phyloP scores from a whole-genome alignment of 1,284 basidiomycete genomes.

The Ceraceosorus guamensis region DNA sequence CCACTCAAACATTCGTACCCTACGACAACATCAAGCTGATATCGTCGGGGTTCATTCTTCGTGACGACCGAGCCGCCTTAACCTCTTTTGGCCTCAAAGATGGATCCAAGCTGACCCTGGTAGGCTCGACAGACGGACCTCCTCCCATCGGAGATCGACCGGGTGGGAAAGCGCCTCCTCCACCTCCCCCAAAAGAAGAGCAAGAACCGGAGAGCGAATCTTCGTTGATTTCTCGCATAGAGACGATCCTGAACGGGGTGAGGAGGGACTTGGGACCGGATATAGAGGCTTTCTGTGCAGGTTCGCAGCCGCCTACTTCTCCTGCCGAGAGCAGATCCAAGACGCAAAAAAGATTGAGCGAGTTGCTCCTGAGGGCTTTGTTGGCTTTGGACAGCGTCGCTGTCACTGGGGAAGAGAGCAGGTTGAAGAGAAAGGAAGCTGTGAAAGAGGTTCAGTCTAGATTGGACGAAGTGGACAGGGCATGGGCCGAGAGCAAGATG shows the following conservation, averaged over 20 bases:
- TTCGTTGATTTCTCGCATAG: conserved; percentile 28
- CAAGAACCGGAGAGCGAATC: conserved; percentile 18
- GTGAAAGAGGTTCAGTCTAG: conserved; percentile 42
- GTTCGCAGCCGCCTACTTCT: not conserved
- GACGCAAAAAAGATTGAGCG: conserved; percentile 19
- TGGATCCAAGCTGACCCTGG: conserved; percentile 34
- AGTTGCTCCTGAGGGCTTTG: conserved; percentile 37
- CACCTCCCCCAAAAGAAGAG: not conserved
- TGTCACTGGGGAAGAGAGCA: conserved; percentile 31
- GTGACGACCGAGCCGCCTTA: conserved; percentile 36
- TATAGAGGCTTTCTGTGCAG: conserved; percentile 21
- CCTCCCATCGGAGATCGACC: not conserved
- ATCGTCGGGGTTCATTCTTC: conserved; percentile 33
- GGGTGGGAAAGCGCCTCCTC: conserved; percentile 3
- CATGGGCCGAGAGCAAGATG: conserved; percentile 2
- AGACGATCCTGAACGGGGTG: conserved; percentile 19
- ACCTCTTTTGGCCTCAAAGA: conserved; percentile 29
- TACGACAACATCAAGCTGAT: conserved; percentile 35
- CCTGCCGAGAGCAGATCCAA: not conserved
- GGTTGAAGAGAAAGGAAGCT: conserved; percentile 34
- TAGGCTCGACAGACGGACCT: conserved; percentile 18
- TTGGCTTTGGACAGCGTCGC: conserved; percentile 36
- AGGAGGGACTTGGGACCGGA: conserved; percentile 32
- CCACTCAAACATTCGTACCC: conserved; percentile 33
- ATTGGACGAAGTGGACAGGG: conserved; percentile 42